Evolutionary conservation across 805 yeast species (phyloP).

Genomic region (Monosporozyma aquatica): DNA sequence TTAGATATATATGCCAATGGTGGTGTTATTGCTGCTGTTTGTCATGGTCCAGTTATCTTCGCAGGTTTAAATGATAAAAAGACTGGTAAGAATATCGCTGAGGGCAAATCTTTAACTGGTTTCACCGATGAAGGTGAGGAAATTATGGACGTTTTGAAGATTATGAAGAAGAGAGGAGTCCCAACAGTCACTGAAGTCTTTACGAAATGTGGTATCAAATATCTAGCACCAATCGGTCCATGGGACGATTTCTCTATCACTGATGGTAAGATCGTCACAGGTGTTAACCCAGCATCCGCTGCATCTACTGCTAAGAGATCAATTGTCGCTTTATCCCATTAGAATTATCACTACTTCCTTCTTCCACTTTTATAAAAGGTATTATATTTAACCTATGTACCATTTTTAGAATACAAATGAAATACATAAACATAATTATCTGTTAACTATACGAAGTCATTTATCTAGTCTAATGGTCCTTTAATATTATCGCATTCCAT

Average conservation of each 20-base stretch:
- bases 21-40: conserved; percentile 55
- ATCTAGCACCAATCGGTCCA: conserved; percentile 40
- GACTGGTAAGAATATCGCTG: conserved; percentile 37
- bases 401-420: no score
- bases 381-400: no score
- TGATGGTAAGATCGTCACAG: conserved; percentile 57
- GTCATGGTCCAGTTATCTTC: conserved; percentile 60
- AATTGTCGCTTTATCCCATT: conserved; percentile 9
- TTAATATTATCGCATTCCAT: no score
- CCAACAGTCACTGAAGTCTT: conserved; percentile 34
- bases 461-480: no score
- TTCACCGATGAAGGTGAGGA: conserved; percentile 51
- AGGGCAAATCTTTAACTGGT: conserved; percentile 51
- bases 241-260: conserved; percentile 42
- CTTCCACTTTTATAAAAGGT: no score
- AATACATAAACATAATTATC: no score
- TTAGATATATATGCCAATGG: conserved; percentile 39
- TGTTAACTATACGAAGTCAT: no score
- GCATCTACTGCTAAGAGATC: conserved; percentile 34
- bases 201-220: conserved; percentile 35
- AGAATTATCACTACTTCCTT: no score
- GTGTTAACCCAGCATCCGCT: conserved; percentile 56
- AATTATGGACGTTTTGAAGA: conserved; percentile 15
- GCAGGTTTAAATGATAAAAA: conserved; percentile 36
- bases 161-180: conserved; percentile 24